Base-by-base conservation (phyloP, 441 rosid genomes). In the Gossypium lobatum region DNA sequence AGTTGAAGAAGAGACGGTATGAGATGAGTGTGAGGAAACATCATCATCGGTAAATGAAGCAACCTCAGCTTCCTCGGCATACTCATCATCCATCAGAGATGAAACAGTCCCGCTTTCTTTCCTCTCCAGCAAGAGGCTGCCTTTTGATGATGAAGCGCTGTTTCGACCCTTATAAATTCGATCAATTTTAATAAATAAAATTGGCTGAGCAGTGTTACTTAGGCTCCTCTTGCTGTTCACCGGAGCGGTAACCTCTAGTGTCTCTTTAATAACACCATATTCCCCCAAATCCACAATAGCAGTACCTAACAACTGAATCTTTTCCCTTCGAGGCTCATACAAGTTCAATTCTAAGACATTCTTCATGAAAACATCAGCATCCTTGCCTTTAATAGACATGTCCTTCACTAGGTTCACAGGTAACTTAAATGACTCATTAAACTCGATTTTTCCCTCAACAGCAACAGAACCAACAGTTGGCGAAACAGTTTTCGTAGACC, bases 311-410 rank as follows among this genome's bases (percentile, higher is more conserved):
- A 93, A 83, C 79, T 87, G 96, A 14, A 87, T 77, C 84, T 89
- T 95, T 76, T 95, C 99, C 81, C 98, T 86, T 57, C 98, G 86
- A 77, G 88, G 91, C 85, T 95, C 98, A 71, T 87, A 91, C 83
- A 93, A 85, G 81, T 87, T 88, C 77, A 95, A 87, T 81, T 90
- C 96, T 61, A 93, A 69, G 73, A 70, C 64, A 78, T 88, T 95
- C 85, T 88, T 93, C 74, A 79, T 85, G 84, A 93, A 93, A 0
- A 75, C 64, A 72, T 85, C 89, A 39, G 37, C 73, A 50, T 80
- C 87, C 78, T 85, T 88, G 60, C 85, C 86, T 79, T 83, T 91
- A 75, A 79, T 81, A 50, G 90, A 82, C 65, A 76, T 70, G 57
- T 91, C 97, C 82, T 88, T 88, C 2, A 81, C 46, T 79, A 93